phyloP scores from a whole-genome alignment of 129 eudicot genomes.

The Oenanthe sinensis region DNA sequence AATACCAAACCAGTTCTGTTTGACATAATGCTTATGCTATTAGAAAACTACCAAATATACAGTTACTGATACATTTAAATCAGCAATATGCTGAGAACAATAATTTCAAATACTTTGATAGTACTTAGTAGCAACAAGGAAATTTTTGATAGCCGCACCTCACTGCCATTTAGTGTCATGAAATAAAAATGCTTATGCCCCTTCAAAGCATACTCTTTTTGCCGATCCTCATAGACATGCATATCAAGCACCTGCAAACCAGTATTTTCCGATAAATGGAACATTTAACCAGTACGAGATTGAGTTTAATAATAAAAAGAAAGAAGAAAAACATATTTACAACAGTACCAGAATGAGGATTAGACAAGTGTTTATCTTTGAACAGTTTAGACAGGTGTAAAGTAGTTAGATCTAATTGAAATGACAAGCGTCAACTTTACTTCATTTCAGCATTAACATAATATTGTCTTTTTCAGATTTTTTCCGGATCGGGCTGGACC shows the following conservation, averaged over 20 bases:
- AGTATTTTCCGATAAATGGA: background rate
- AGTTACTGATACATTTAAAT: background rate
- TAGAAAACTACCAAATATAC: background rate
- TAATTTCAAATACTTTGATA: background rate
- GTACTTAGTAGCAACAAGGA: background rate
- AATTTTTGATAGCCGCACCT: constrained; percentile 40
- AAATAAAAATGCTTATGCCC: constrained; percentile 96
- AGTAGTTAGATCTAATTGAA: background rate
- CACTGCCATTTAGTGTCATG: constrained; percentile 89
- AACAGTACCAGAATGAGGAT: background rate
- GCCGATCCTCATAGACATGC: constrained; percentile 79
- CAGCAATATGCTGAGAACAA: background rate
- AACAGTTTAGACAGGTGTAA: background rate
- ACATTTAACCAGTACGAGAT: background rate
- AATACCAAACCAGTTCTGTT: background rate
- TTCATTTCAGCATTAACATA: background rate
- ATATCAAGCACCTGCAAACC: constrained; percentile 74
- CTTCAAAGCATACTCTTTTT: constrained; percentile 68
- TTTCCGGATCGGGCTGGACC: too few species aligned
- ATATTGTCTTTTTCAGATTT: background rate
- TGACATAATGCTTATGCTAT: background rate
- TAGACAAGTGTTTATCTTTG: background rate
- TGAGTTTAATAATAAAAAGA: background rate
- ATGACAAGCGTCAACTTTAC: background rate
- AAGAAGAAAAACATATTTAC: background rate